A percentile compares a stretch with the other conserved stretches of the same genome.
phyloP scores from a whole-genome alignment of 139 green algal genomes.

The Protoeuglena noctilucae region DNA sequence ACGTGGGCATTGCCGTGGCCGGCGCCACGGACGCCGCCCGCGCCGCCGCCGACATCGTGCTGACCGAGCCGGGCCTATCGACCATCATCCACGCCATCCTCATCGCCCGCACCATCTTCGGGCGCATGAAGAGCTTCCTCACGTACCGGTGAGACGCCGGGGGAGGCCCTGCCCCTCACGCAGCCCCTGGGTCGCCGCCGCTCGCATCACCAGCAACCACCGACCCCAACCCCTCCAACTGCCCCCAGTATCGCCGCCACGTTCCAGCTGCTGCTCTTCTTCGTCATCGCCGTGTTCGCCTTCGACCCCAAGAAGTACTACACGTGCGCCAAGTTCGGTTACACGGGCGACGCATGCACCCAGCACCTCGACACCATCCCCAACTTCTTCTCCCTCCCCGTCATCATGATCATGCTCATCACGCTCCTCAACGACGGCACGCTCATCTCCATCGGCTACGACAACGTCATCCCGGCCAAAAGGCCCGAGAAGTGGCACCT shows the following conservation, averaged over 20 bases:
- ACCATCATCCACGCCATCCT: constrained; percentile 61
- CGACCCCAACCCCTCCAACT: no score
- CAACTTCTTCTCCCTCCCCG: constrained; percentile 63
- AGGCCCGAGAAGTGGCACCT: constrained; percentile 65
- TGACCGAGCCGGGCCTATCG: constrained; percentile 57
- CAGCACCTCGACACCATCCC: constrained; percentile 12
- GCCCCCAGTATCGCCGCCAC: constrained; percentile 31
- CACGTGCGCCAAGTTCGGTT: constrained; percentile 7
- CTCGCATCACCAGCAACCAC: no score
- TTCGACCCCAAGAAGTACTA: constrained; percentile 39
- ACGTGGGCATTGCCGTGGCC: constrained; percentile 68
- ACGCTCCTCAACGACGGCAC: constrained; percentile 80
- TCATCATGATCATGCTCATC: constrained; percentile 77
- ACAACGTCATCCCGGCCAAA: constrained; percentile 48
- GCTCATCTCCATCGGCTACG: constrained; percentile 71
- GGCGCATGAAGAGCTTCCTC: constrained; percentile 69
- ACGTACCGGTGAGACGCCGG: constrained; percentile 41
- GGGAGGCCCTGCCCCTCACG: background rate
- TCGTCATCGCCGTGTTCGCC: constrained; percentile 65
- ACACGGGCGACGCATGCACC: no score
- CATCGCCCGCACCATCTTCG: constrained; percentile 56
- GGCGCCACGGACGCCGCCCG: constrained; percentile 66
- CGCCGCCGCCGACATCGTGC: constrained; percentile 75
- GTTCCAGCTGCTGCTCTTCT: constrained; percentile 70
- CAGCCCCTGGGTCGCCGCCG: no score